Evolutionary conservation across 2,329 filamentous ascomycete genomes (phyloP).

Genomic region (Fusarium sacchari): DNA sequence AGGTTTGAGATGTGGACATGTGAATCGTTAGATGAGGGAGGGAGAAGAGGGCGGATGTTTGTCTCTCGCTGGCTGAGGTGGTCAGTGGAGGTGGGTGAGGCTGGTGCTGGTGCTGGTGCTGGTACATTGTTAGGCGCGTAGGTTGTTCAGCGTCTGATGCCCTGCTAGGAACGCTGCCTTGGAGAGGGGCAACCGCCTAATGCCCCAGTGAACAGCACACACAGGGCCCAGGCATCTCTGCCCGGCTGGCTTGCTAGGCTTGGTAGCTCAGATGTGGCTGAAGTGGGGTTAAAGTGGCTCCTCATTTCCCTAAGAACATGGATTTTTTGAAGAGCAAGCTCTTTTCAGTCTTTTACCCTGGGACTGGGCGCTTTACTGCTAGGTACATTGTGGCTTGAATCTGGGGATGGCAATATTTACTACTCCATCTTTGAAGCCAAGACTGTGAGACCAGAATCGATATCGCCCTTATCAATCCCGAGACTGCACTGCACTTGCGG

Average conservation of each 20-base stretch:
- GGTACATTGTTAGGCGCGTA: background rate
- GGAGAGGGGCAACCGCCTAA: slow-evolving; percentile 13
- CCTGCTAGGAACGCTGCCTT: slow-evolving; percentile 14
- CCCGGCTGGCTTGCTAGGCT: background rate
- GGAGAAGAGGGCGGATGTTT: slow-evolving; percentile 32
- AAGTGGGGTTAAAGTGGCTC: slow-evolving; percentile 29
- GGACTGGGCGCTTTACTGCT: background rate
- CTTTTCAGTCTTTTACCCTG: slow-evolving; percentile 12
- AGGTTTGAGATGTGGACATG: slow-evolving; percentile 33
- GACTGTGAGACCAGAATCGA: background rate
- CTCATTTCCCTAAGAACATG: slow-evolving; percentile 27
- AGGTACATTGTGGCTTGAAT: slow-evolving; percentile 24
- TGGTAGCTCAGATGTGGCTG: slow-evolving; percentile 25
- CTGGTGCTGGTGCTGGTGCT: slow-evolving; percentile 12
- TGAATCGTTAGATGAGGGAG: slow-evolving; percentile 45
- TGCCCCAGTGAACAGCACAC: background rate
- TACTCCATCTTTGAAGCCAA: background rate
- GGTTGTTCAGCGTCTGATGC: slow-evolving; percentile 19
- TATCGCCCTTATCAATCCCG: background rate
- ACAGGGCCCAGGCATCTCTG: background rate
- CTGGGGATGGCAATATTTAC: background rate
- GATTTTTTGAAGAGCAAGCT: slow-evolving; percentile 16
- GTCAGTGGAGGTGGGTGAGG: slow-evolving; percentile 2
- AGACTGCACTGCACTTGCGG: background rate
- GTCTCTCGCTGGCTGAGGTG: slow-evolving; percentile 5